Evolutionary conservation across 495 filamentous ascomycete genomes (phyloP).

Genomic region (Penicillium mononematosum): DNA sequence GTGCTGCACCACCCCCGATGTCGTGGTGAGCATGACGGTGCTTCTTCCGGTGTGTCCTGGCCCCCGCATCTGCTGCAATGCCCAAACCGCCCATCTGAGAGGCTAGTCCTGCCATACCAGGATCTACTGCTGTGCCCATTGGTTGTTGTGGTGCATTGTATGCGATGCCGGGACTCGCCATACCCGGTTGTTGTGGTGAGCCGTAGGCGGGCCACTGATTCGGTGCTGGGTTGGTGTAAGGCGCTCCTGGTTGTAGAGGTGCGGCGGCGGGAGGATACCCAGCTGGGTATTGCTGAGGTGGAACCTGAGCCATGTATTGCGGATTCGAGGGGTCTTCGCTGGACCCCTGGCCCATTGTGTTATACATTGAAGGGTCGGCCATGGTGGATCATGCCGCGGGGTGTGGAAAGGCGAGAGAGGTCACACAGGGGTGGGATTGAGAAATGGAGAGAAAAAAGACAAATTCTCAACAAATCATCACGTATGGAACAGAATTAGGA

Average conservation of each 20-base stretch:
- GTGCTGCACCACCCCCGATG: constrained; percentile 59
- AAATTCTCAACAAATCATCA: constrained; percentile 16
- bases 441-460: constrained; percentile 8
- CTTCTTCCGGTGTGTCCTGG: constrained; percentile 78
- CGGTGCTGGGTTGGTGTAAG: constrained; percentile 40
- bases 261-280: constrained; percentile 46
- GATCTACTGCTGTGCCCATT: constrained; percentile 34
- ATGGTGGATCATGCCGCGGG: constrained; percentile 46
- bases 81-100: constrained; percentile 86
- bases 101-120: constrained; percentile 59
- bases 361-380: constrained; percentile 77
- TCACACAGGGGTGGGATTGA: neutral
- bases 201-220: constrained; percentile 49
- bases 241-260: constrained; percentile 61
- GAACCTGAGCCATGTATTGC: constrained; percentile 49
- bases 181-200: constrained; percentile 32
- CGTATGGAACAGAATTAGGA: constrained; percentile 11
- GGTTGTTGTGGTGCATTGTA: constrained; percentile 39
- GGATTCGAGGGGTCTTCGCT: constrained; percentile 66
- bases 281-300: constrained; percentile 42
- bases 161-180: constrained; percentile 28
- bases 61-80: constrained; percentile 62
- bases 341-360: constrained; percentile 61
- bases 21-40: constrained; percentile 89
- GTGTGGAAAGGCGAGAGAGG: constrained; percentile 7